Conservation (phyloP, 2,329 filamentous ascomycete species). For the Alternaria triticina region DNA sequence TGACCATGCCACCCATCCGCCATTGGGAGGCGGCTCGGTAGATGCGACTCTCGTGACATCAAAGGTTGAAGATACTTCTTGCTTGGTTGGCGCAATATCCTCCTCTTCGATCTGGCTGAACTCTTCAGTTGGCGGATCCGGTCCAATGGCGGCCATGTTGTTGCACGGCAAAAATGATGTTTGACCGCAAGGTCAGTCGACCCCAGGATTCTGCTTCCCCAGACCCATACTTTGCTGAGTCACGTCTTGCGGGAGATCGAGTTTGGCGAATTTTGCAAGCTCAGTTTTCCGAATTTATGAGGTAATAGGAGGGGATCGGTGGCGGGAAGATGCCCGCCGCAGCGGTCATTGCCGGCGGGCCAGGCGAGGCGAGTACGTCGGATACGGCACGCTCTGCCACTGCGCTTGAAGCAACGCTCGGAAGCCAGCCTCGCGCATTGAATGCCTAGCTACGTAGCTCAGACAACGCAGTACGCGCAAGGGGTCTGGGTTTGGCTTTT, state of each 20-base stretch:
- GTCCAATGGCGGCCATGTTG: slow-evolving; percentile 5
- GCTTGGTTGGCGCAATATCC: background rate
- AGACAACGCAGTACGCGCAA: background rate
- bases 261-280: background rate
- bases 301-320: background rate
- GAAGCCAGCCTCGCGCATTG: background rate
- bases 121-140: background rate
- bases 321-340: background rate
- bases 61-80: background rate
- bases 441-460: background rate
- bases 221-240: slow-evolving; percentile 5
- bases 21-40: slow-evolving; percentile 44
- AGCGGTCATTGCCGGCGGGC: background rate
- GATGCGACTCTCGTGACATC: slow-evolving; percentile 11
- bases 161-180: background rate
- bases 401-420: background rate
- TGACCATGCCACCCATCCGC: slow-evolving; percentile 54
- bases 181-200: background rate
- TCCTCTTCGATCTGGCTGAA: background rate
- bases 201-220: background rate
- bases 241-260: background rate
- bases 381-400: background rate
- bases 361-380: background rate
- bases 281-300: background rate
- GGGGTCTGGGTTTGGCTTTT: background rate